Conservation (phyloP, 1,139 yeast genomes). For the Blastobotrys buckinghamii region DNA sequence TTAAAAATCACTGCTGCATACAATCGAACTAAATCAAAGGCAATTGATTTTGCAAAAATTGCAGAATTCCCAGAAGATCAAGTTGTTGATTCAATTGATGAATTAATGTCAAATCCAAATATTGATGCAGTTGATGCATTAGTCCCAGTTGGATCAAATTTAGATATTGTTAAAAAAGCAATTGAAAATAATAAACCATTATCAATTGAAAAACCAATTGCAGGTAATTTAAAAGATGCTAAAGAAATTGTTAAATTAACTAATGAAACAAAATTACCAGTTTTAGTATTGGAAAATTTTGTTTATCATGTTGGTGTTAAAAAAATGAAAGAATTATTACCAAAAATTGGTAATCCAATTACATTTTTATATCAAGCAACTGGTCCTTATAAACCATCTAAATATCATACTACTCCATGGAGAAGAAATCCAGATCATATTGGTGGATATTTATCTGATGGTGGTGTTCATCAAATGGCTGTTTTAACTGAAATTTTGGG, state of each 20-base stretch:
- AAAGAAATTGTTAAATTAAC: slow-evolving; percentile 65
- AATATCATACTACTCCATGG: slow-evolving; percentile 65
- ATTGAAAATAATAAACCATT: slow-evolving; percentile 70
- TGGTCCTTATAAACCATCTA: slow-evolving; percentile 63
- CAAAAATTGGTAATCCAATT: slow-evolving; percentile 67
- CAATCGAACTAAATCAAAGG: slow-evolving; percentile 80
- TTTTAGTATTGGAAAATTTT: slow-evolving; percentile 82
- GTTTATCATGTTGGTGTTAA: slow-evolving; percentile 55
- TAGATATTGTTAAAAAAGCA: slow-evolving; percentile 57
- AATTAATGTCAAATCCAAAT: slow-evolving; percentile 52
- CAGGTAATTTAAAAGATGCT: slow-evolving; percentile 78
- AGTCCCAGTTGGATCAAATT: slow-evolving; percentile 77
- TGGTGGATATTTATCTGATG: slow-evolving; percentile 88
- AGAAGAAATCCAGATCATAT: slow-evolving; percentile 83
- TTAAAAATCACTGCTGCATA: slow-evolving; percentile 55
- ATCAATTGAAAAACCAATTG: slow-evolving; percentile 83
- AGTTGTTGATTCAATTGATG: slow-evolving; percentile 62
- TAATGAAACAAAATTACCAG: slow-evolving; percentile 54
- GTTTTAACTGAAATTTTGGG: slow-evolving; percentile 80
- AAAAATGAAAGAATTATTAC: slow-evolving; percentile 48
- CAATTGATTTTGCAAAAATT: slow-evolving; percentile 64
- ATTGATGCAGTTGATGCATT: slow-evolving; percentile 78
- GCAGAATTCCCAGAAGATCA: slow-evolving; percentile 47
- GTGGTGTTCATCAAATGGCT: slow-evolving; percentile 94
- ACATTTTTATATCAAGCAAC: slow-evolving; percentile 78